Conservation (phyloP, 495 filamentous ascomycete species). For the Cladorrhinum samala region DNA sequence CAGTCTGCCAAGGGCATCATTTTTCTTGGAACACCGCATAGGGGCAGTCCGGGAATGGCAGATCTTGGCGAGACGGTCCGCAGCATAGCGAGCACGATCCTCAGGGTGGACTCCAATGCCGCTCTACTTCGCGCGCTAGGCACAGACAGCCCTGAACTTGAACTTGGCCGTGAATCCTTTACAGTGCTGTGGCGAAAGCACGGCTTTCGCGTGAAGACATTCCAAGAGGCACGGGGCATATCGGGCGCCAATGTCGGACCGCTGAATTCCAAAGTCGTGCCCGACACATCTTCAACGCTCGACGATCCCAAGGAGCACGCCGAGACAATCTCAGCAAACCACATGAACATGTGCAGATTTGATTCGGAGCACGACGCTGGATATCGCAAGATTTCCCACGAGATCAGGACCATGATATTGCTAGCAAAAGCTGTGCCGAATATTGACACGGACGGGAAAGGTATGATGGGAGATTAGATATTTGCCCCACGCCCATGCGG, state of each 20-base stretch:
- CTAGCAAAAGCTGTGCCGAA: too few species aligned
- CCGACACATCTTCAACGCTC: conserved; percentile 1
- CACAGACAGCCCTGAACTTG: neutral
- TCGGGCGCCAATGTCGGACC: neutral
- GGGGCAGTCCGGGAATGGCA: neutral
- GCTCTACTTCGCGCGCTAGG: neutral
- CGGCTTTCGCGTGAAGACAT: conserved; percentile 2
- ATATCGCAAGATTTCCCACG: neutral
- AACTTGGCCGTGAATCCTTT: conserved; percentile 4
- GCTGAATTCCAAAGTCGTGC: conserved; percentile 3
- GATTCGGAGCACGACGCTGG: neutral
- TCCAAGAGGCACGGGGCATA: neutral
- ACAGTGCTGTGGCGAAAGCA: neutral
- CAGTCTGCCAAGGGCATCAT: neutral
- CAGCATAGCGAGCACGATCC: neutral
- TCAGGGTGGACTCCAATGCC: neutral
- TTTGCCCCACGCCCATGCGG: neutral
- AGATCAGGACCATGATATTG: neutral
- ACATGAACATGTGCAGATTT: conserved; percentile 2
- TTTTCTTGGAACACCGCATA: neutral
- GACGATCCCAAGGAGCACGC: conserved; percentile 6
- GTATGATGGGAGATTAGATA: too few species aligned
- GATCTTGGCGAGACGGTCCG: conserved; percentile 3
- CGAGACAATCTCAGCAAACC: conserved; percentile 1
- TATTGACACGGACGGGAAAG: neutral